Base-by-base conservation (phyloP, 768 basidiomycete species). In the Amanita subjunquillea region DNA sequence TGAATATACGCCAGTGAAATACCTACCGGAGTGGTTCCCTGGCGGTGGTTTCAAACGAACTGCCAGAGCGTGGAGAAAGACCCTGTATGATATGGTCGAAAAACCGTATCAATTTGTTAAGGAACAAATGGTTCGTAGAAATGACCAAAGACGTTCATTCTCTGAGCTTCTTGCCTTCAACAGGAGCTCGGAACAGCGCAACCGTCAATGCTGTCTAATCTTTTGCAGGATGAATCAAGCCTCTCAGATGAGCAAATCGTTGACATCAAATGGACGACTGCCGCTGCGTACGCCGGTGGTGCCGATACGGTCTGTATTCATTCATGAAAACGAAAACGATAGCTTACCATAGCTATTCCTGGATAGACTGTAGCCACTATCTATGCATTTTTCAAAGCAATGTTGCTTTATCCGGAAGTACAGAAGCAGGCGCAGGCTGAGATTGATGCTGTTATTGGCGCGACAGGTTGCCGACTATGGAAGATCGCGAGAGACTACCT, bases 11-110 rank as follows among this genome's bases (percentile, higher is more conserved):
- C 55, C 4, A 62, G 64, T 77, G 53, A 69, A 70, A 60, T 65
- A 73, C 36, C 58, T 78, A 8, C 76, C 76, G 0, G 62, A 55
- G 32, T 78, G 74, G 73, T 39, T 77, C 6, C 76, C 74, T 4
- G 77, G 77, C 0, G 71, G 72, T n/a, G 65, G 65, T 2, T 78
- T 77, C 54, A 67, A 75, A 55, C 62, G 62, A 30, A 67, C 65
- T 63, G 67, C 17, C 17, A 17, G 17, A 17, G 17, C 17, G 17
- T 17, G 17, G 17, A 17, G 17, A 17, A 17, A 17, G 17, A 17
- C 17, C 17, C 17, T 17, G 4, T 54, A 61, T 8, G 63, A 61
- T 9, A 68, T 72, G 62, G 61, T 65, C 13, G 63, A 69, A 2
- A 58, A 61, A 3, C 74, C 74, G 0, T 76, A 68, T 47, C 48